Evolutionary conservation across 1,284 basidiomycete species (phyloP).

Genomic region (Irpex sp.): DNA sequence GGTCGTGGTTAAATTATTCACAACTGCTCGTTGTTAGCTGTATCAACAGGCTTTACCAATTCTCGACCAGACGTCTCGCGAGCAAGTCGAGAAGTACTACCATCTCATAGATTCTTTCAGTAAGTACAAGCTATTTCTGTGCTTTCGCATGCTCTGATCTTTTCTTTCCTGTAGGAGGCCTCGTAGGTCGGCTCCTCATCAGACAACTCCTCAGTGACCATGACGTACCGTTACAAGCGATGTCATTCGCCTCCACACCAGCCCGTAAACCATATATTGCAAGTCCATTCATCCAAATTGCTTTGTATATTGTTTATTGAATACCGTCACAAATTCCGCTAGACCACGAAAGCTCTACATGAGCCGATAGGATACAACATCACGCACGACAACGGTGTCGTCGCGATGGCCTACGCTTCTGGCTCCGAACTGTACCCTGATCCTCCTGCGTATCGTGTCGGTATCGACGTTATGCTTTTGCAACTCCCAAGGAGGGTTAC

Average conservation of each 20-base stretch:
- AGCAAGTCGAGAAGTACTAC: constrained; percentile 60
- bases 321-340: not conserved
- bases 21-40: constrained; percentile 36
- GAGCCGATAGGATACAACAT: constrained; percentile 71
- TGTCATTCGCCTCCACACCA: constrained; percentile 53
- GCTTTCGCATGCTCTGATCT: not conserved
- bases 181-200: constrained; percentile 70
- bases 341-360: constrained; percentile 34
- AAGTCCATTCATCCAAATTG: constrained; percentile 23
- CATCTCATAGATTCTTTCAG: constrained; percentile 60
- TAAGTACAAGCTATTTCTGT: not conserved
- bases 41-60: constrained; percentile 51
- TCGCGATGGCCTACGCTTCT: constrained; percentile 63
- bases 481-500: constrained; percentile 54
- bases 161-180: constrained; percentile 44
- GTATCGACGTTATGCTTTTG: constrained; percentile 78
- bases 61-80: constrained; percentile 50
- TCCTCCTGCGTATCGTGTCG: constrained; percentile 58
- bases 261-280: constrained; percentile 74
- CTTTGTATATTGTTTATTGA: not conserved
- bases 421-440: constrained; percentile 38
- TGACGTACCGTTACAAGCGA: constrained; percentile 41
- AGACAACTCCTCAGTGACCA: constrained; percentile 55
- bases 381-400: constrained; percentile 70
- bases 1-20: not conserved